These are phyloP conservation scores for Agrocybe praecox DNA, from an alignment of 768 basidiomycete genomes.

Conservation along the genomic window DNA sequence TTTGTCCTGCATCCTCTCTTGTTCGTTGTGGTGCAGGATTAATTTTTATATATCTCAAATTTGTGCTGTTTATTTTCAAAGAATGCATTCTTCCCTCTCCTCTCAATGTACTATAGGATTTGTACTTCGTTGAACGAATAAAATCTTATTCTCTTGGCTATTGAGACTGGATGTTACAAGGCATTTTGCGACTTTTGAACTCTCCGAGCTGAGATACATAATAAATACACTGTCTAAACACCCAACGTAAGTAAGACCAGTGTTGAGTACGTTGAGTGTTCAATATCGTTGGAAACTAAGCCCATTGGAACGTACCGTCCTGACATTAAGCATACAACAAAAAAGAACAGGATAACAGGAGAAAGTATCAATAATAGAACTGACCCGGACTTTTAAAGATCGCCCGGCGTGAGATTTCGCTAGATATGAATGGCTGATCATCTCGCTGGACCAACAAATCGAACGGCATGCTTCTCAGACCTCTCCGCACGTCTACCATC, in stretches of 20 bases:
- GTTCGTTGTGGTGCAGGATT: background rate
- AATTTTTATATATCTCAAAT: background rate
- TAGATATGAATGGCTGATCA: background rate
- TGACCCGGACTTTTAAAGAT: background rate
- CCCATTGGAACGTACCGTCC: no score
- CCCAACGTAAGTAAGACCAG: no score
- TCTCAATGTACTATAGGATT: background rate
- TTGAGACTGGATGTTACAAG: no score
- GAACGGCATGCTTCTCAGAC: background rate
- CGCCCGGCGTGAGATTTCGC: background rate
- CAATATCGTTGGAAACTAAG: no score
- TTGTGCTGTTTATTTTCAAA: background rate
- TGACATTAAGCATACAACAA: no score
- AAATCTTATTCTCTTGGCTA: background rate
- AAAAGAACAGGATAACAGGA: no score
- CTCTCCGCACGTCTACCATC: background rate
- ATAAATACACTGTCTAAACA: no score
- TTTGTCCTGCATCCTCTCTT: background rate
- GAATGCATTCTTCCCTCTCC: no score
- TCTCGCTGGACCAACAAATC: background rate
- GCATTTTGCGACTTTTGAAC: no score
- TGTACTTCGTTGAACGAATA: conserved; percentile 9
- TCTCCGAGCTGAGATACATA: no score
- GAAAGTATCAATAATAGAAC: background rate
- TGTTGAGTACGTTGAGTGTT: no score